Evolutionary conservation across 495 filamentous ascomycete species (phyloP), one percentile per base, ranked within the genome.

Genomic region (Margaritispora aquatica): DNA sequence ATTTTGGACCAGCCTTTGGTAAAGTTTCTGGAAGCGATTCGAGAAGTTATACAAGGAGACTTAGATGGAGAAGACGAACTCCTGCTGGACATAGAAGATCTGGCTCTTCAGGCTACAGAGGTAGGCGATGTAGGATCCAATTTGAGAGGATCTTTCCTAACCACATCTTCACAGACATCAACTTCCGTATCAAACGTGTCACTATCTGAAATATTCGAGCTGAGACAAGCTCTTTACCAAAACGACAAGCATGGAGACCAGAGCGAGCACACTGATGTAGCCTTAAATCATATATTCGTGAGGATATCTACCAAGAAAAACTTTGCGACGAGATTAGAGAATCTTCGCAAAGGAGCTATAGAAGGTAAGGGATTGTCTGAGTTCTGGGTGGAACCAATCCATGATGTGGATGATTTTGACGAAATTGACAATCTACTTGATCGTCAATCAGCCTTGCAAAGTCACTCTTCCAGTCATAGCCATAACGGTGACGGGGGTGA

Each of bases 51-150:
- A 58, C 74, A 75, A 26, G 78, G 86, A 20, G 88, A 87, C 63
- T 76, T 94, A 21, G 70, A 73, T 20, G 74, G 84, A 26, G 79
- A 84, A 27, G 85, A 92, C 58, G 85, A 92, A 59, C 70, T 96
- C 48, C 75, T 84, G 23, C 73, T 94, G 58, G 77, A 83, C 50
- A 75, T 95, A 55, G 81, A 85, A 19, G 74, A 81, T 23, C 74
- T 94, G 57, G 85, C 80, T 62, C 75, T 96, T 31, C 80, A 88
- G 62, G 74, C 90, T 69, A 81, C 79, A 60, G 88, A 94, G 79
- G 88, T 88, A 77, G 79, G 79, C 62, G 26, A 27, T 51, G 9
- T 20, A 29, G 22, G 15, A 2, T 1, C 44, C 10, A 11, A 44
- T 46, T 22, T 24, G 5, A 22, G 10, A n/a, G 34, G 31, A 51